Conservation (phyloP, 2,329 filamentous ascomycete genomes). For the Penicillium sp. region DNA sequence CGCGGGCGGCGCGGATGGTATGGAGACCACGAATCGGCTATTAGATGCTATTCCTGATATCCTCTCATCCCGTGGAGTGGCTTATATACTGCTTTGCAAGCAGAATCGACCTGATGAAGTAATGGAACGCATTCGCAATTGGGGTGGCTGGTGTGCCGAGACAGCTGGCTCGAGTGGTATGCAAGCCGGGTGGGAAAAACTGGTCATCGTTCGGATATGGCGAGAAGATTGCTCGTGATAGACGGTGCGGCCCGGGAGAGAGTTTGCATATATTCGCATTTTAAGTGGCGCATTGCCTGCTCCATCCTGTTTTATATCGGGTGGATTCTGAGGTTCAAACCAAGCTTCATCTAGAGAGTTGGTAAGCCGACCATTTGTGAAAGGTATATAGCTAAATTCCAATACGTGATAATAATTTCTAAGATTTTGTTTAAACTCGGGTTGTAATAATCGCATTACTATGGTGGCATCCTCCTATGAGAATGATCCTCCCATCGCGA, state of each 20-base stretch:
- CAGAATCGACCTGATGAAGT: slow-evolving; percentile 81
- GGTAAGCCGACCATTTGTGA: too few species aligned
- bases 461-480: too few species aligned
- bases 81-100: slow-evolving; percentile 83
- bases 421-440: too few species aligned
- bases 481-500: too few species aligned
- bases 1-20: slow-evolving; percentile 82
- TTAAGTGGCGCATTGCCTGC: neutral
- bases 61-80: slow-evolving; percentile 65
- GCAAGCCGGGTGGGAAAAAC: slow-evolving; percentile 88
- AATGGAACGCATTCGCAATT: slow-evolving; percentile 56
- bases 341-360: too few species aligned
- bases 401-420: too few species aligned
- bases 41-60: slow-evolving; percentile 63
- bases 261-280: neutral
- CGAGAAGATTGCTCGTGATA: slow-evolving; percentile 33
- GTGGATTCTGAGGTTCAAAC: neutral
- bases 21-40: slow-evolving; percentile 85
- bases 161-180: slow-evolving; percentile 78
- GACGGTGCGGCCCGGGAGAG: too few species aligned
- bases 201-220: slow-evolving; percentile 86
- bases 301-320: neutral
- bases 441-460: too few species aligned
- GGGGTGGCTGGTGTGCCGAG: slow-evolving; percentile 67
- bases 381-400: too few species aligned